Conservation (phyloP, 225 moss, liverwort and hornwort genomes). For the Bryoerythrophyllum caledonicum region DNA sequence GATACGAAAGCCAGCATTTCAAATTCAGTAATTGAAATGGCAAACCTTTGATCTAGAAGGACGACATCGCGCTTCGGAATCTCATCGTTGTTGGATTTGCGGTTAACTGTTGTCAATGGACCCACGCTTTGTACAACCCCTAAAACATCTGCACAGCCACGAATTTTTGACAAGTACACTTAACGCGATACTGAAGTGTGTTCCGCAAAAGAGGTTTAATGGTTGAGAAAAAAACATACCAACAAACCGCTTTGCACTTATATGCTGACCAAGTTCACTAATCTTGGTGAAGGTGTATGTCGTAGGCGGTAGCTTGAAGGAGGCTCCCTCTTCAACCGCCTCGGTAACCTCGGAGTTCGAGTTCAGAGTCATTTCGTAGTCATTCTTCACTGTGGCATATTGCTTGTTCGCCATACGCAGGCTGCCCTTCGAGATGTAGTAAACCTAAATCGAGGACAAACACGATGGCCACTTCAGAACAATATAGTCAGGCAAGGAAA, state of each 20-base stretch:
- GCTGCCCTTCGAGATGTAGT: slow-evolving; percentile 82
- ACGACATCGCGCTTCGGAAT: slow-evolving; percentile 85
- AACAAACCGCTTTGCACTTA: slow-evolving; percentile 65
- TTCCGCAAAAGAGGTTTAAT: rapidly evolving
- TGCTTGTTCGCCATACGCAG: slow-evolving; percentile 92
- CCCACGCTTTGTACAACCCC: slow-evolving; percentile 76
- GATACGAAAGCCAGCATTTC: background rate
- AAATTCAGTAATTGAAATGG: background rate
- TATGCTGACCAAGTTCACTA: slow-evolving; percentile 65
- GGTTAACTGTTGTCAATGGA: slow-evolving; percentile 44
- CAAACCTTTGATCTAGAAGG: slow-evolving; percentile 44
- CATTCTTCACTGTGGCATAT: slow-evolving; percentile 73
- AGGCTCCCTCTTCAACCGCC: slow-evolving; percentile 53
- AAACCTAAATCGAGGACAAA: slow-evolving; percentile 44
- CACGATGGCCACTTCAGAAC: background rate
- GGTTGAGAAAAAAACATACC: slow-evolving; percentile 29
- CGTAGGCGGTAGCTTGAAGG: slow-evolving; percentile 54
- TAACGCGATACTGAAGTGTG: too few relatives aligned
- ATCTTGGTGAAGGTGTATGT: slow-evolving; percentile 74
- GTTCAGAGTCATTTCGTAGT: slow-evolving; percentile 91
- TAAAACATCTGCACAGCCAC: slow-evolving; percentile 58
- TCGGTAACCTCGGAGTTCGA: slow-evolving; percentile 70
- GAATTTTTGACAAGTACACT: too few relatives aligned
- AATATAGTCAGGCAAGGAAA: rapidly evolving
- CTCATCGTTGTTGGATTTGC: slow-evolving; percentile 86